phyloP scores from a whole-genome alignment of 441 rosid species.

The Bocquillonia castaneifolia region DNA sequence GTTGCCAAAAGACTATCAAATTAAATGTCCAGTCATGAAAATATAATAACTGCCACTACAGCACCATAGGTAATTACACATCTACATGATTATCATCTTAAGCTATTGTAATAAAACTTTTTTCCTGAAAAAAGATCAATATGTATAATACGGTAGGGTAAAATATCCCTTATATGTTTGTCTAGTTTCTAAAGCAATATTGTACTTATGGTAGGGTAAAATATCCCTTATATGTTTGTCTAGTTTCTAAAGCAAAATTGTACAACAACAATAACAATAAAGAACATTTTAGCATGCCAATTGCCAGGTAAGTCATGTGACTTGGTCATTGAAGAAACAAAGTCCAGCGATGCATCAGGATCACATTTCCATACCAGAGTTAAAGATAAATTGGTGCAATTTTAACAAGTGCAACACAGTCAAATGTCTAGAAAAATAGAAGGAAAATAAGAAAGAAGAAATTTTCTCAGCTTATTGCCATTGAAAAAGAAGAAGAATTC shows the following conservation, averaged over 20 bases:
- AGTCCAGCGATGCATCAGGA: not conserved
- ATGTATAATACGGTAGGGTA: not conserved
- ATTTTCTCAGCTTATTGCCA: too few species aligned
- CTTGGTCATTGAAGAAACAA: not conserved
- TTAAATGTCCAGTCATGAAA: not conserved
- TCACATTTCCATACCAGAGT: conserved; percentile 2
- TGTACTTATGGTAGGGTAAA: too few species aligned
- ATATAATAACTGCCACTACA: not conserved
- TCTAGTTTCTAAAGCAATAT: not conserved
- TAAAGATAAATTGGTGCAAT: conserved; percentile 9
- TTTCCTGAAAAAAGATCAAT: not conserved
- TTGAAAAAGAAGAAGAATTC: too few species aligned
- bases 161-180: not conserved
- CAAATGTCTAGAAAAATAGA: too few species aligned
- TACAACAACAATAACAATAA: not conserved
- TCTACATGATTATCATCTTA: not conserved
- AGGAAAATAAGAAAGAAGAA: too few species aligned
- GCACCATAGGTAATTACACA: too few species aligned
- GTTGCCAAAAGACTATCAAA: not conserved
- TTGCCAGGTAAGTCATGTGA: not conserved
- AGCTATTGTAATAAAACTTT: not conserved
- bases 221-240: not conserved
- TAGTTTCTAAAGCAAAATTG: not conserved
- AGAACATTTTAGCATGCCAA: not conserved
- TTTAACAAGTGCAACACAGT: too few species aligned